phyloP scores from a whole-genome alignment of 371 early-diverging fungal genomes.

The Mortierella sp. region DNA sequence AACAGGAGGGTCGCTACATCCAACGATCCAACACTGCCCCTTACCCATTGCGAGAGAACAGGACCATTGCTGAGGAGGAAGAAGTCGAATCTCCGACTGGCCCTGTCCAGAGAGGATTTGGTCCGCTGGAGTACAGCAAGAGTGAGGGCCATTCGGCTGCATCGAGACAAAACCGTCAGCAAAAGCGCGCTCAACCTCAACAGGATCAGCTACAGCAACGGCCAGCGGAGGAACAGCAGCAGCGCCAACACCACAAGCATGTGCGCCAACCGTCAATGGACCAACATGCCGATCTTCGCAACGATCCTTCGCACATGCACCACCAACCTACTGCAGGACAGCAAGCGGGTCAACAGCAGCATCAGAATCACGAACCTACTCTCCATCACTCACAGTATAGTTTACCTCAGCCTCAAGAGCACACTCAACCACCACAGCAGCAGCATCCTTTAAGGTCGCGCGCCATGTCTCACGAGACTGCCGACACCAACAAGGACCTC shows the following conservation, averaged over 20 bases:
- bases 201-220: constrained; percentile 2
- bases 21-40: constrained; percentile 46
- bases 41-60: constrained; percentile 31
- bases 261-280: not conserved
- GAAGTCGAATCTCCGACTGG: not conserved
- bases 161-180: constrained; percentile 22
- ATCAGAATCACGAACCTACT: not conserved
- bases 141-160: constrained; percentile 37
- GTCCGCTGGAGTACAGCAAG: constrained; percentile 40
- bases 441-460: constrained; percentile 19
- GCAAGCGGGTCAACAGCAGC: not conserved
- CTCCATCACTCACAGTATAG: not conserved
- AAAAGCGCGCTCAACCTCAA: constrained; percentile 20
- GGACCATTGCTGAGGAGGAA: constrained; percentile 33
- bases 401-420: constrained; percentile 7
- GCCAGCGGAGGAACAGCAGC: not conserved
- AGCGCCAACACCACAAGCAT: not conserved
- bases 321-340: not conserved
- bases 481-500: constrained; percentile 36
- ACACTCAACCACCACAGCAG: constrained; percentile 11
- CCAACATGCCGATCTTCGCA: not conserved
- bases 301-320: not conserved
- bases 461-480: constrained; percentile 23
- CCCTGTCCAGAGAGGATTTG: constrained; percentile 4
- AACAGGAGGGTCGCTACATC: constrained; percentile 37